Percentiles rank a stretch among this genome's conserved stretches.
Conservation (phyloP, 192 early-diverging fungal genomes). For the Backusella australiensis region DNA sequence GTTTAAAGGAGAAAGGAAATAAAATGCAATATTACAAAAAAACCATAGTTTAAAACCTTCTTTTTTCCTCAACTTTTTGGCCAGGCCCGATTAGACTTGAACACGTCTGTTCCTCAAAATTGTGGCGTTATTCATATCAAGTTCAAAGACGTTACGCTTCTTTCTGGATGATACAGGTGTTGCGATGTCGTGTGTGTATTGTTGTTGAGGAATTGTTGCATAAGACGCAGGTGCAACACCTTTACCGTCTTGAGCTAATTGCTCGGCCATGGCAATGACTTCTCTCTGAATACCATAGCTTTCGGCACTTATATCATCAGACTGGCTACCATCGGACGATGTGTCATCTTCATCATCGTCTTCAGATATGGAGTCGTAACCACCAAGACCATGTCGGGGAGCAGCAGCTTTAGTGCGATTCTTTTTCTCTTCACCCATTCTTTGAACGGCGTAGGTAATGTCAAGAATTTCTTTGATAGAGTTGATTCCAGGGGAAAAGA, state of each 20-base stretch:
- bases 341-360: not conserved
- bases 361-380: constrained; percentile 8
- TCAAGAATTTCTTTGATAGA: constrained; percentile 73
- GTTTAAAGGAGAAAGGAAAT: not conserved
- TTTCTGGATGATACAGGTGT: constrained; percentile 7
- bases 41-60: not conserved
- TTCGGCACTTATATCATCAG: not conserved
- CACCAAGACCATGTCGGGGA: constrained; percentile 7
- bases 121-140: constrained; percentile 42
- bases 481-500: constrained; percentile 49
- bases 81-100: not conserved
- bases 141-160: constrained; percentile 34
- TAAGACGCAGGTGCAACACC: constrained; percentile 20
- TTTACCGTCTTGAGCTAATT: constrained; percentile 13
- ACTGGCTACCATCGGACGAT: not conserved
- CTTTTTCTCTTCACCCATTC: constrained; percentile 66
- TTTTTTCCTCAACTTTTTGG: not conserved
- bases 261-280: constrained; percentile 26
- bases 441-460: constrained; percentile 75
- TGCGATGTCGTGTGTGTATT: not conserved
- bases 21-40: not conserved
- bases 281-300: constrained; percentile 11
- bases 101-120: constrained; percentile 40
- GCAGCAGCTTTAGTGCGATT: not conserved
- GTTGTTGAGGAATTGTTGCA: not conserved